Percentiles rank a stretch among this genome's conserved stretches.
phyloP scores from a whole-genome alignment of 208 protist genomes.

The Crithidia acanthocephali region DNA sequence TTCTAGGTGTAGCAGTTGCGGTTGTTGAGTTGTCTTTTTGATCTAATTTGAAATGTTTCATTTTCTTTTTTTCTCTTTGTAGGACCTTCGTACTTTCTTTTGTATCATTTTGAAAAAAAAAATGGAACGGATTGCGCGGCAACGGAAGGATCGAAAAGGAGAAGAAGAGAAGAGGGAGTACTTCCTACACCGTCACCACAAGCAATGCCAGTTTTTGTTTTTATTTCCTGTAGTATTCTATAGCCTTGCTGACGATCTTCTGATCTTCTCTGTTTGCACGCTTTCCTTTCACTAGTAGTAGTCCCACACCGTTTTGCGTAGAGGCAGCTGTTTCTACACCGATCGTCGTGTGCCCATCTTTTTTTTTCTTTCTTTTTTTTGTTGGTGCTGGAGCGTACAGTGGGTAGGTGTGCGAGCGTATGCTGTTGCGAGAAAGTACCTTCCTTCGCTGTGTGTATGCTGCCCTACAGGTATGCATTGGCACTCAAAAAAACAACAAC shows the following conservation, averaged over 20 bases:
- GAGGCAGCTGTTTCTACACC: not conserved
- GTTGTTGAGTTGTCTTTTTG: not conserved
- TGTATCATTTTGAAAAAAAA: constrained; percentile 4
- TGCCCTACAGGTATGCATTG: not conserved
- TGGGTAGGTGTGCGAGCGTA: not conserved
- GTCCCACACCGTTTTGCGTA: not conserved
- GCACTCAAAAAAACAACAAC: not conserved
- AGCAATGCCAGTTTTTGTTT: too few relatives aligned
- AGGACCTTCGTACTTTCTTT: constrained; percentile 22
- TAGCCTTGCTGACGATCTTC: not conserved
- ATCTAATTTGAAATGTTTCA: constrained; percentile 4
- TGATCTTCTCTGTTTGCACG: not conserved
- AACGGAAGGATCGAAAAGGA: not conserved
- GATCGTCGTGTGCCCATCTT: not conserved
- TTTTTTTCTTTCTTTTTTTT: constrained; percentile 1
- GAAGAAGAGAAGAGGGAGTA: too few relatives aligned
- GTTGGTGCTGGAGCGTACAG: not conserved
- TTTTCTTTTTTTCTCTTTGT: constrained; percentile 4
- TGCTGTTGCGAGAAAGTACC: too few relatives aligned
- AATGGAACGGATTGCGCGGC: not conserved
- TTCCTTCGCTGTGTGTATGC: too few relatives aligned
- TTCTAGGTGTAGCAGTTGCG: constrained; percentile 3
- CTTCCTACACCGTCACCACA: too few relatives aligned
- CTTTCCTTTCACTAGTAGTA: constrained; percentile 1
- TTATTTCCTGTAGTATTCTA: too few relatives aligned